A percentile compares a stretch with the other conserved stretches of the same genome.
Conservation (phyloP, 2,329 filamentous ascomycete genomes). For the Fusarium sp. region DNA sequence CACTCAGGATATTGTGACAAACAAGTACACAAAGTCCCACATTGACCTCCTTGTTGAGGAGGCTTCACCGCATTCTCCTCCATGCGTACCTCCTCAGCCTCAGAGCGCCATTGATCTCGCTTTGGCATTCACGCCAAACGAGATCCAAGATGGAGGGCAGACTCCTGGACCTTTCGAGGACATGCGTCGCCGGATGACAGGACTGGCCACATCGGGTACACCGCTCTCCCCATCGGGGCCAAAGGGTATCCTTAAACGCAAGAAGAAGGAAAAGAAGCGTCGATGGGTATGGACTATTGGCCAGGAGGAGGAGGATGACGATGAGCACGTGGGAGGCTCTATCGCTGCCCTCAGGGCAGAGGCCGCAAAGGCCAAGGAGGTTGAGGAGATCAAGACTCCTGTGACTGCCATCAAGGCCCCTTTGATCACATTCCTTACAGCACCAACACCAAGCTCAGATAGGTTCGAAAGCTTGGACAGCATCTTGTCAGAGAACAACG, state of each 20-base stretch:
- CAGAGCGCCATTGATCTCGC: conserved; percentile 61
- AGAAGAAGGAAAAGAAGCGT: conserved; percentile 68
- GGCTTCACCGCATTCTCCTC: conserved; percentile 59
- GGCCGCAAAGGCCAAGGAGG: conserved; percentile 36
- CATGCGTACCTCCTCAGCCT: conserved; percentile 45
- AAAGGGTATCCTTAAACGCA: conserved; percentile 64
- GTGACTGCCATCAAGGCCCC: conserved; percentile 38
- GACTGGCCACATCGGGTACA: conserved; percentile 55
- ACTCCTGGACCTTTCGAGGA: conserved; percentile 73
- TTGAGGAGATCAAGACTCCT: conserved; percentile 36
- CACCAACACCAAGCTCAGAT: conserved; percentile 56
- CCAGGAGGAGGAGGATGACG: conserved; percentile 61
- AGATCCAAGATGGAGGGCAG: conserved; percentile 69
- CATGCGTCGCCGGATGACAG: conserved; percentile 68
- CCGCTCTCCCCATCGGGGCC: conserved; percentile 55
- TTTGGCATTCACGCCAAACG: conserved; percentile 63
- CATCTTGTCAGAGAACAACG: conserved; percentile 43
- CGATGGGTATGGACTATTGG: conserved; percentile 76
- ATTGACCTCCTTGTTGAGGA: conserved; percentile 72
- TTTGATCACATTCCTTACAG: conserved; percentile 42
- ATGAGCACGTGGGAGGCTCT: conserved; percentile 56
- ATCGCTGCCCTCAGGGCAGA: conserved; percentile 54
- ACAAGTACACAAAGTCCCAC: conserved; percentile 71
- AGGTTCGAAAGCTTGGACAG: conserved; percentile 42
- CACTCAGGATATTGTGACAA: conserved; percentile 72